phyloP scores from a whole-genome alignment of 2,329 filamentous ascomycete species.

The Plenodomus tracheiphilus region DNA sequence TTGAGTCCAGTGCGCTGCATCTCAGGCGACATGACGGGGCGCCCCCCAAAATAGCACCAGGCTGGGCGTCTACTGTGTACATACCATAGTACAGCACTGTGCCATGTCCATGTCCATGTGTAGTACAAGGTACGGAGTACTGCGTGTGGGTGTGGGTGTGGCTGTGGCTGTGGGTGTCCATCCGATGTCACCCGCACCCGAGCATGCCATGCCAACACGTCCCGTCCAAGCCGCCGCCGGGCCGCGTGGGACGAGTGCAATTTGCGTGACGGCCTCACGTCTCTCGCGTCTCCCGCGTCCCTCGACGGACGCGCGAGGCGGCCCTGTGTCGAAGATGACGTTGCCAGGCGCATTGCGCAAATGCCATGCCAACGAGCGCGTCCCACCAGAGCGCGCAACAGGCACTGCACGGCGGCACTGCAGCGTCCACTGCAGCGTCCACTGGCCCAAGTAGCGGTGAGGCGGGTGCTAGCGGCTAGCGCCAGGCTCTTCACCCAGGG shows the following conservation, averaged over 20 bases:
- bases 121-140: no score
- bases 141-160: no score
- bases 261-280: not conserved
- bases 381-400: constrained; percentile 1
- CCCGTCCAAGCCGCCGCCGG: no score
- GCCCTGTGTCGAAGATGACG: not conserved
- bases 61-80: not conserved
- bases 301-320: no score
- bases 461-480: constrained; percentile 12
- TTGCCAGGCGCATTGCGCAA: not conserved
- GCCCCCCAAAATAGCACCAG: not conserved
- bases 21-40: not conserved
- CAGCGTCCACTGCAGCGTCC: no score
- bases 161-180: not conserved
- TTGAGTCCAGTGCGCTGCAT: not conserved
- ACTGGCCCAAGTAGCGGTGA: constrained; percentile 22
- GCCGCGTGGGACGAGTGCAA: not conserved
- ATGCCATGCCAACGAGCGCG: not conserved
- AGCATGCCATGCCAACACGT: no score
- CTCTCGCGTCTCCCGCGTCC: not conserved
- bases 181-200: not conserved
- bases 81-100: no score
- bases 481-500: constrained; percentile 10
- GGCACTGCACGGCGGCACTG: constrained; percentile 10
- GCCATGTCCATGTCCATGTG: no score